Evolutionary conservation across 208 protist species (phyloP), one percentile per base, ranked within the genome.

Genomic region (Crithidia acanthocephali): DNA sequence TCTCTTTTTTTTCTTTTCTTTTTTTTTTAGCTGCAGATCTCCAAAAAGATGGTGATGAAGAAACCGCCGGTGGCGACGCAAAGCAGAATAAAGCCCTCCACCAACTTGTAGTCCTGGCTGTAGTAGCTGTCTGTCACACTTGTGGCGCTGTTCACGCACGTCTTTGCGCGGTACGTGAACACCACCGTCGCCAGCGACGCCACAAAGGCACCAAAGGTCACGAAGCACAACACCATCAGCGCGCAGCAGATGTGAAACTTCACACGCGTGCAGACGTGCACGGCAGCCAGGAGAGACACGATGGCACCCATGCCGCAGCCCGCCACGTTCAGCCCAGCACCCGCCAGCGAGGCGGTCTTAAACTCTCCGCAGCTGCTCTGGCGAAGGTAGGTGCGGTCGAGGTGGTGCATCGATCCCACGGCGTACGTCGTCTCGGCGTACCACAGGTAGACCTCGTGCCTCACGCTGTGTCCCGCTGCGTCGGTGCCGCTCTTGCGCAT

Each of bases 31-130:
- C 61, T 76, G 70, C 45, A 69, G 9, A 76, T 50, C 44, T 76
- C 70, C 32, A 76, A 11, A n/a, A 69, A 56, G 25, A 59, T 44
- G 30, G 47, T 52, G 20, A 84, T 68, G 11, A 84, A 65, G 48
- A 84, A 84, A 30, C 79, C 79, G 20, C 68, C 67, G 9, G 56
- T 48, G 16, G 74, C 73, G 10, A 74, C 56, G 57, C 65, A 74
- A 13, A 75, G 66, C 16, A 80, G 40, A 28, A 68, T 68, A 30
- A 84, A 84, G 53, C 79, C 79, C 66, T 84, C 79, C 8, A 74
- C 73, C n/a, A 84, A 53, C 22, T 62, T 44, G 57, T 64, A 84
- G 20, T 47, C 63, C 15, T 37, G 33, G 32, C 32, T 35, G 45
- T 68, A 37, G 23, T 77, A 51, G 23, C 62, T 58, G 45, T 50